Evolutionary conservation across 2,329 filamentous ascomycete species (phyloP), one percentile per base, ranked within the genome.

Genomic region (Berkeleyomyces rouxiae): DNA sequence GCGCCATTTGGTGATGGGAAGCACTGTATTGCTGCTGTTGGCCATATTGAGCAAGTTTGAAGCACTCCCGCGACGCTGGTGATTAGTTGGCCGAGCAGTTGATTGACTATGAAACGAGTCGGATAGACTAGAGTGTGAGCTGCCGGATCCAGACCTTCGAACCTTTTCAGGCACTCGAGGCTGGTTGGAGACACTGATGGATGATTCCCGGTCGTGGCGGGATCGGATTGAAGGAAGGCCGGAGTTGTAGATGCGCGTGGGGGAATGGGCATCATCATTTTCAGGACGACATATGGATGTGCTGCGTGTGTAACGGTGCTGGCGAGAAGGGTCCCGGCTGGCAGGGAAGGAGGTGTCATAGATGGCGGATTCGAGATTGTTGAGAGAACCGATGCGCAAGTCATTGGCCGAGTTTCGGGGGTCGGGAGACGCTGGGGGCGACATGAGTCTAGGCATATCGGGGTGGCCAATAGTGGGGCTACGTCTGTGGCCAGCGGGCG

Each of bases 1-100:
- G 63, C 92, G 85, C 93, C 93, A 99, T 74, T 97, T 97, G 0
- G 86, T 88, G 0, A 88, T 76, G 49, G 91, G 90, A 13, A 97
- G 78, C 64, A 86, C 79, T 16, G 43, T 58, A 13, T 46, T 43
- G 11, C 46, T 64, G 33, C 43, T 64, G 42, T 46, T 59, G 46
- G 85, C 85, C 70, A 85, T 78, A 11, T 82, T 78, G 59, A 92
- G 75, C 0, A 95, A 78, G 68, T 93, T 95, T 1, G 87, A 86
- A 13, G 87, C 84, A 74, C 90, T 95, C 57, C 85, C 84, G 75
- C 86, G 74, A 58, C 72, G 70, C 60, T 83, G 78, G 65, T 82
- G 76, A 82, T 82, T 57, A 11, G 11, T 59, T 3, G 57, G 53
- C 11, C 60, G 55, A 39, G 81, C 39, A 6, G 55, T 47, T 31